phyloP scores from a whole-genome alignment of 169 alveolate species.

The Eimeria tenella region DNA sequence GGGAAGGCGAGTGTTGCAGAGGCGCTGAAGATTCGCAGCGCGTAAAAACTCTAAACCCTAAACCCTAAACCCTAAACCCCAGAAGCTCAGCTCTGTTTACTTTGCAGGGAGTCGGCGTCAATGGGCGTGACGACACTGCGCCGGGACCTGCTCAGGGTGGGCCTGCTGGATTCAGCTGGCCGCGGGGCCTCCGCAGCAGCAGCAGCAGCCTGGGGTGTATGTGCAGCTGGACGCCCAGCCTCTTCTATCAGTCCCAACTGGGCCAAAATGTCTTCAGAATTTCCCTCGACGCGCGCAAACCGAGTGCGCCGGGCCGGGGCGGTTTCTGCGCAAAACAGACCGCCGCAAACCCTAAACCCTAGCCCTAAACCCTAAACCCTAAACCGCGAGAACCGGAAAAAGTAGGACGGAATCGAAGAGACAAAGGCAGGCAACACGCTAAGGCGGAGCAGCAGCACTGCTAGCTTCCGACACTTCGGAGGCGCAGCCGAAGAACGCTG shows the following conservation, averaged over 20 bases:
- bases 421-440: no score
- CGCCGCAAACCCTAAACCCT: no score
- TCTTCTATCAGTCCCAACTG: conserved; percentile 31
- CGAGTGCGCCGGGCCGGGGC: conserved; percentile 61
- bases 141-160: conserved; percentile 1
- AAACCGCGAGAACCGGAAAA: no score
- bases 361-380: no score
- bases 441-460: no score
- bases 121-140: conserved; percentile 13
- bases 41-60: no score
- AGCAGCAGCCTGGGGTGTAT: background rate
- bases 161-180: background rate
- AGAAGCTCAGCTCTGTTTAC: background rate
- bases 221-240: background rate
- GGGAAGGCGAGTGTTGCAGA: background rate
- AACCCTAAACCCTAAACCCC: no score
- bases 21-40: no score
- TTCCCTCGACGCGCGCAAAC: conserved; percentile 65
- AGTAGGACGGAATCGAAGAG: no score
- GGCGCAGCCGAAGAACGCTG: no score
- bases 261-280: conserved; percentile 15
- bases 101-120: conserved; percentile 23
- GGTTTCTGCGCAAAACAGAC: background rate
- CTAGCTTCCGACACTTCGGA: no score
- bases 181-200: background rate